phyloP scores from a whole-genome alignment of 2,329 filamentous ascomycete species.

The Aspergillus glaucus region DNA sequence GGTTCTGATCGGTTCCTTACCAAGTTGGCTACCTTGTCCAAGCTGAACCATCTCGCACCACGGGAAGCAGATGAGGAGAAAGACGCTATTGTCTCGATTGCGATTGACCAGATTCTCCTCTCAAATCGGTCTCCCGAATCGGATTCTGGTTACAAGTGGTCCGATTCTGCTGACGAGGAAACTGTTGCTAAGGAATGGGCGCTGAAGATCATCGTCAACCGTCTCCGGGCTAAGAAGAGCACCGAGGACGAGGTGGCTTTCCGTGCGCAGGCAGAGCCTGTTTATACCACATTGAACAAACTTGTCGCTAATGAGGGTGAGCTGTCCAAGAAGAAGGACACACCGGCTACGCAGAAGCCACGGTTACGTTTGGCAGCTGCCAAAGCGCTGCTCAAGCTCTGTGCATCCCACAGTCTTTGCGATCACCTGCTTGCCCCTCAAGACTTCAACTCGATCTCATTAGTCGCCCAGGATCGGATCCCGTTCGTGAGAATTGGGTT shows the following conservation, averaged over 20 bases:
- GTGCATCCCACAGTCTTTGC: slow-evolving; percentile 62
- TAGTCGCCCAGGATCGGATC: slow-evolving; percentile 72
- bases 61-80: slow-evolving; percentile 66
- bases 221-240: slow-evolving; percentile 61
- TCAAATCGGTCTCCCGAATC: slow-evolving; percentile 54
- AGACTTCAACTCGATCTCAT: slow-evolving; percentile 75
- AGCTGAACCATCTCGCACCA: slow-evolving; percentile 70
- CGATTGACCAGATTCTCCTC: slow-evolving; percentile 67
- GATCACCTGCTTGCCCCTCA: slow-evolving; percentile 66
- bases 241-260: slow-evolving; percentile 39
- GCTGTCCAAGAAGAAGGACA: slow-evolving; percentile 66
- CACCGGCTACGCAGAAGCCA: slow-evolving; percentile 70
- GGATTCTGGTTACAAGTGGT: slow-evolving; percentile 59
- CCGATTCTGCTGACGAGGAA: slow-evolving; percentile 69
- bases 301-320: slow-evolving; percentile 73
- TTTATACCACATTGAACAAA: slow-evolving; percentile 73
- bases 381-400: slow-evolving; percentile 76
- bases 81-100: slow-evolving; percentile 72
- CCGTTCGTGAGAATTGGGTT: slow-evolving; percentile 71
- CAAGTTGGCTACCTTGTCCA: slow-evolving; percentile 45
- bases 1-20: slow-evolving; percentile 67
- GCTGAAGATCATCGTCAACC: slow-evolving; percentile 79
- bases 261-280: slow-evolving; percentile 52
- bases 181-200: slow-evolving; percentile 77
- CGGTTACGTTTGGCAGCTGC: slow-evolving; percentile 77